Evolutionary conservation across 1,284 basidiomycete species (phyloP).

Genomic region (Kwoniella shivajii): DNA sequence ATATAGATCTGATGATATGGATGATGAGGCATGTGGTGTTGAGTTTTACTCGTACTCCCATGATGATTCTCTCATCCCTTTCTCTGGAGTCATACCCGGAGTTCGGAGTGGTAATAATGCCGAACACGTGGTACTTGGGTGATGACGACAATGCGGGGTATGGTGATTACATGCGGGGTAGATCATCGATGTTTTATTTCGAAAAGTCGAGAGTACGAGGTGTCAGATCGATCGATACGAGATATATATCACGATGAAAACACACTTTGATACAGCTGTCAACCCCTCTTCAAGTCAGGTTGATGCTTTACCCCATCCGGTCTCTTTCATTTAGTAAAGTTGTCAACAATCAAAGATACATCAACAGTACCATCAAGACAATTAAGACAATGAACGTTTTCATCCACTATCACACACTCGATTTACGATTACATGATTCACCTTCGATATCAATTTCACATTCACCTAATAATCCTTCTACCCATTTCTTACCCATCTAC

Average conservation of each 20-base stretch:
- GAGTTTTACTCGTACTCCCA: no score
- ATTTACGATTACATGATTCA: conserved; percentile 58
- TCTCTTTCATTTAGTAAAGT: background rate
- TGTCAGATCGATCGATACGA: conserved; percentile 9
- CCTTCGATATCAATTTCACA: conserved; percentile 56
- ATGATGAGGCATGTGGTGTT: background rate
- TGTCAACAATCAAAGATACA: background rate
- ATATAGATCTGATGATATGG: background rate
- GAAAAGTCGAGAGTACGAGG: no score
- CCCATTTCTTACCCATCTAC: conserved; percentile 60
- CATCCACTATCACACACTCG: conserved; percentile 50
- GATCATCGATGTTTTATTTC: background rate
- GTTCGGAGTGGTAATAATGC: no score
- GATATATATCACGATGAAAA: background rate
- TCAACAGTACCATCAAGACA: conserved; percentile 8
- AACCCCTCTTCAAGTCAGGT: no score
- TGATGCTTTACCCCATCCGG: no score
- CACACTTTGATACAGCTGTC: background rate
- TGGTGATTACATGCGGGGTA: conserved; percentile 7
- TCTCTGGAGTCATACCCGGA: no score
- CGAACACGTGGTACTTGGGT: no score
- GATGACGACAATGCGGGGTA: conserved; percentile 5
- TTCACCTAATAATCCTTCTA: conserved; percentile 29
- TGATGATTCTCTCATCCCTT: no score
- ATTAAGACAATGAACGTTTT: conserved; percentile 22